Conservation (phyloP, 345 rosid genomes). For the Syzygium oleosum region DNA sequence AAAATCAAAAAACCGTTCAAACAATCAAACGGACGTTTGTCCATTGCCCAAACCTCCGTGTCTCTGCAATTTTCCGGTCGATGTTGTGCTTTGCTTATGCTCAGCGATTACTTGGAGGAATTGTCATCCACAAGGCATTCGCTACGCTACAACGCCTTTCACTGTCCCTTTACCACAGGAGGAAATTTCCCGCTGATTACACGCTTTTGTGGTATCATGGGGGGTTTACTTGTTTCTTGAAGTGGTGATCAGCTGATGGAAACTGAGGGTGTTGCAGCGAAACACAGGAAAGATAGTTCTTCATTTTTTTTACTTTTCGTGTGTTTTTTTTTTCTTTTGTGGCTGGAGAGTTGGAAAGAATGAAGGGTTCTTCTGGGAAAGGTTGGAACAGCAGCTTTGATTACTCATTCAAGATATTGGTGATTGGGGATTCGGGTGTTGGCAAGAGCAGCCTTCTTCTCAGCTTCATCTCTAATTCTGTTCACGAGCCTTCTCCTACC, state of each 20-base stretch:
- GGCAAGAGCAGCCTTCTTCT: constrained; percentile 92
- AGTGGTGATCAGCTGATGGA: background rate
- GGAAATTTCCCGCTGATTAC: background rate
- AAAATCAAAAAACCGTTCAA: background rate
- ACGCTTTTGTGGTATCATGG: background rate
- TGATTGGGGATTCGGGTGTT: constrained; percentile 97
- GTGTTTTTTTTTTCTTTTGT: background rate
- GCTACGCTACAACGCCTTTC: background rate
- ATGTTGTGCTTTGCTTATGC: background rate
- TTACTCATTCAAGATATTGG: constrained; percentile 81
- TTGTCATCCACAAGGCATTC: background rate
- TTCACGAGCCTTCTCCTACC: constrained; percentile 80
- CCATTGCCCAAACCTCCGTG: background rate
- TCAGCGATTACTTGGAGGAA: background rate
- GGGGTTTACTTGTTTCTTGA: background rate
- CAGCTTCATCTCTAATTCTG: constrained; percentile 64
- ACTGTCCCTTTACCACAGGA: background rate
- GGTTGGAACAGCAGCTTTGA: constrained; percentile 53
- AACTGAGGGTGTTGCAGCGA: background rate
- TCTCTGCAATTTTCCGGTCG: background rate
- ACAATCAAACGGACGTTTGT: background rate
- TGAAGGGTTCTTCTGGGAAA: constrained; percentile 30
- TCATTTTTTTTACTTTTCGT: background rate
- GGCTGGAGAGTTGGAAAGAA: background rate
- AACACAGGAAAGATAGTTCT: background rate